phyloP scores from a whole-genome alignment of 164 flowering plant genomes.

The Piper longum region DNA sequence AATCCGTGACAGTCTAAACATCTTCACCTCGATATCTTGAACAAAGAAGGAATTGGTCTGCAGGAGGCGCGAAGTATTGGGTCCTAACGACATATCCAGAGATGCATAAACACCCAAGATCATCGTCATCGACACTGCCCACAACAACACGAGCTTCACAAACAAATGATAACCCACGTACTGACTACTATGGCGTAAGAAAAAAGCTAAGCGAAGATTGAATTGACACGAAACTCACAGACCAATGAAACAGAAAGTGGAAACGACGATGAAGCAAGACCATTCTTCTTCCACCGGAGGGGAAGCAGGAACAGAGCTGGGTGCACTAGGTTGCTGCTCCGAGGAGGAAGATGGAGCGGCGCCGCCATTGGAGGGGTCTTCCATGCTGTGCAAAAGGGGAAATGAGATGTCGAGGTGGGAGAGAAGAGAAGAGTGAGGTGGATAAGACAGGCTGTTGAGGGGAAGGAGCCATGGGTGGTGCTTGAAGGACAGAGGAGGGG shows the following conservation, averaged over 20 bases:
- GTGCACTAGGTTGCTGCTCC: slow-evolving; percentile 6
- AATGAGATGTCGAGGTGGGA: neutral
- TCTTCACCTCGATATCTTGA: slow-evolving; percentile 36
- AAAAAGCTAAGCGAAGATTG: neutral
- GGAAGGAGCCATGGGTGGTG: neutral
- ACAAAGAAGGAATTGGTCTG: slow-evolving; percentile 35
- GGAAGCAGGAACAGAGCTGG: slow-evolving; percentile 9
- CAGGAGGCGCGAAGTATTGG: slow-evolving; percentile 40
- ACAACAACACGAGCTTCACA: neutral
- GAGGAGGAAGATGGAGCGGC: slow-evolving; percentile 15
- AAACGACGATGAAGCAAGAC: slow-evolving; percentile 35
- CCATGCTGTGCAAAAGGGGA: neutral
- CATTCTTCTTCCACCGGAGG: slow-evolving; percentile 27
- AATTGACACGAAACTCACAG: slow-evolving; percentile 4
- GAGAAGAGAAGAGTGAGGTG: slow-evolving; percentile 1
- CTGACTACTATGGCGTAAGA: neutral
- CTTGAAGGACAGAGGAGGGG: neutral
- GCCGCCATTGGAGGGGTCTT: neutral
- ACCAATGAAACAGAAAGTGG: slow-evolving; percentile 61
- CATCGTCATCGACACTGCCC: slow-evolving; percentile 51
- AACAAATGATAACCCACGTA: neutral
- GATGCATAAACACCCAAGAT: slow-evolving; percentile 51
- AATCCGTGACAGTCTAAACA: neutral
- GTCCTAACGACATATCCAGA: slow-evolving; percentile 26
- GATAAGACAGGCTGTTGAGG: neutral